A percentile compares a stretch with the other conserved stretches of the same genome.
These are phyloP conservation scores for Calonectria pteridis DNA, from an alignment of 2,329 filamentous ascomycete genomes.

Conservation along the genomic window DNA sequence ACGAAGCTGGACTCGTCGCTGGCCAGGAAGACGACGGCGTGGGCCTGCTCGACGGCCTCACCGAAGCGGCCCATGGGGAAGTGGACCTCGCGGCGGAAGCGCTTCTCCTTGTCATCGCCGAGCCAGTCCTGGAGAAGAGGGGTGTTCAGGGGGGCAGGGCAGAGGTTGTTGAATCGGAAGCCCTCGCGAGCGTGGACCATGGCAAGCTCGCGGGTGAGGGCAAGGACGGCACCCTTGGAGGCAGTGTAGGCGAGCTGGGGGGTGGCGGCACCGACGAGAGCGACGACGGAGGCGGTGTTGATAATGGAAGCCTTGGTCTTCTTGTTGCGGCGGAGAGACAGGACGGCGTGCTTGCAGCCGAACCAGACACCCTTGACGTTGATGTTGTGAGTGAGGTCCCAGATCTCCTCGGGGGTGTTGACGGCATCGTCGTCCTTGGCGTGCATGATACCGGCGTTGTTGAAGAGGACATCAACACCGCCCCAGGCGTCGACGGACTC, in stretches of 20 bases:
- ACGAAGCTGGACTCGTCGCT: slow-evolving; percentile 92
- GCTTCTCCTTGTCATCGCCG: slow-evolving; percentile 86
- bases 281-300: slow-evolving; percentile 92
- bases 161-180: slow-evolving; percentile 90
- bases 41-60: slow-evolving; percentile 93
- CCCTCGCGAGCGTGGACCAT: slow-evolving; percentile 92
- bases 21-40: slow-evolving; percentile 88
- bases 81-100: slow-evolving; percentile 85
- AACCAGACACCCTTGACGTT: slow-evolving; percentile 99
- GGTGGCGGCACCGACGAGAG: slow-evolving; percentile 86
- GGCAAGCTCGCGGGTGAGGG: slow-evolving; percentile 89
- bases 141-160: slow-evolving; percentile 92
- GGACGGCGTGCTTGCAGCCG: slow-evolving; percentile 90
- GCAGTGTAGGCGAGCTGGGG: slow-evolving; percentile 94
- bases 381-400: slow-evolving; percentile 93
- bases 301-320: slow-evolving; percentile 88
- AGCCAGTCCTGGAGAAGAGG: slow-evolving; percentile 94
- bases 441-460: slow-evolving; percentile 99
- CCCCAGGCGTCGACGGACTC: slow-evolving; percentile 85
- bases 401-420: slow-evolving; percentile 89
- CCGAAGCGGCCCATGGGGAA: slow-evolving; percentile 91
- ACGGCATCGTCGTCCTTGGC: slow-evolving; percentile 83
- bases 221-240: slow-evolving; percentile 92
- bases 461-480: slow-evolving; percentile 92
- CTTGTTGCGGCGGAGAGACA: slow-evolving; percentile 81